Percentiles rank a stretch among this genome's conserved stretches.
Evolutionary conservation across 768 basidiomycete species (phyloP).

Genomic region (Suillus hirtellus): DNA sequence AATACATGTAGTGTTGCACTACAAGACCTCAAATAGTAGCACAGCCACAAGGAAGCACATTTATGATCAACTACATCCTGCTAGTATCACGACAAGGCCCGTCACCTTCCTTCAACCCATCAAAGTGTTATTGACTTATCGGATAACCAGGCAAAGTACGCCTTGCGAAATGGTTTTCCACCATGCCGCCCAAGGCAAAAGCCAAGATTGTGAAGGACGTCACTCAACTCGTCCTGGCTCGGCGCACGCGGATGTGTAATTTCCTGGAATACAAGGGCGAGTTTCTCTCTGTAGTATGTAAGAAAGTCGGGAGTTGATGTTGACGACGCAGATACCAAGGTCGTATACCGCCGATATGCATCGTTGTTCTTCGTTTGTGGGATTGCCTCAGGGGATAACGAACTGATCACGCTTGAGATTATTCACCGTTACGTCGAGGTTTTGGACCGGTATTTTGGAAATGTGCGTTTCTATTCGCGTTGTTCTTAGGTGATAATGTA

Average conservation of each 20-base stretch:
- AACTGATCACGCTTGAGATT: slow-evolving; percentile 88
- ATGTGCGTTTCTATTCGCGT: slow-evolving; percentile 29
- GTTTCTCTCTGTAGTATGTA: slow-evolving; percentile 33
- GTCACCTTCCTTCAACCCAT: slow-evolving; percentile 23
- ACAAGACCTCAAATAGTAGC: slow-evolving; percentile 2
- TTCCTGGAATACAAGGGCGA: slow-evolving; percentile 95
- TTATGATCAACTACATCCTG: slow-evolving; percentile 90
- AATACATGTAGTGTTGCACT: neutral
- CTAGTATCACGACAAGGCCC: slow-evolving; percentile 90
- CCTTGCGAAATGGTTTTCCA: slow-evolving; percentile 94
- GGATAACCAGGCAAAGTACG: slow-evolving; percentile 76
- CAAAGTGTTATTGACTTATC: slow-evolving; percentile 16
- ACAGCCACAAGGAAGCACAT: slow-evolving; percentile 26
- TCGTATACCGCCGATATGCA: slow-evolving; percentile 94
- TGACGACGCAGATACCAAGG: slow-evolving; percentile 61
- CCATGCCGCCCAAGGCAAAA: slow-evolving; percentile 78
- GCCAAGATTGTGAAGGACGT: slow-evolving; percentile 95
- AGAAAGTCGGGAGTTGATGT: neutral
- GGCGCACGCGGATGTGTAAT: slow-evolving; percentile 92
- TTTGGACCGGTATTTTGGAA: slow-evolving; percentile 62
- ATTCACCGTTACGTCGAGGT: slow-evolving; percentile 94
- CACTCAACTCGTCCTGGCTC: slow-evolving; percentile 86
- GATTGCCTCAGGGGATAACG: slow-evolving; percentile 83
- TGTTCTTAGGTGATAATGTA: neutral
- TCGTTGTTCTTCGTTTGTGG: slow-evolving; percentile 94